Conservation (phyloP, 1,284 basidiomycete species). For the Marasmius fiardii region DNA sequence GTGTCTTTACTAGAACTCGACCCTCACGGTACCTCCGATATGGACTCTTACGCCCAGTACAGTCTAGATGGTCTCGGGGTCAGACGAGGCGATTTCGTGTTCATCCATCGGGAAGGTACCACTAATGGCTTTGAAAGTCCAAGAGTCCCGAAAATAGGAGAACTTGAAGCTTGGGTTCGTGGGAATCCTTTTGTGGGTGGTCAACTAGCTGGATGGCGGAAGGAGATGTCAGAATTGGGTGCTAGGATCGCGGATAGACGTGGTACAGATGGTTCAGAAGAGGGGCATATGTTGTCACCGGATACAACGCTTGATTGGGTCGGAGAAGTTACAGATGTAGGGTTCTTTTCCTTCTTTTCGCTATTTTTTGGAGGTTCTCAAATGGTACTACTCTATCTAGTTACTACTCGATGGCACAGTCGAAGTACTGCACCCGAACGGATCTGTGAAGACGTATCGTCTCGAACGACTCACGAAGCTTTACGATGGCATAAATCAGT, state of each 20-base stretch:
- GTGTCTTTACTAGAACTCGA: conserved; percentile 88
- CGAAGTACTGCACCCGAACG: conserved; percentile 62
- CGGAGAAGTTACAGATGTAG: conserved; percentile 74
- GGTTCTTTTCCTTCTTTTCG: conserved; percentile 23
- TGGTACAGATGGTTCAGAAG: conserved; percentile 31
- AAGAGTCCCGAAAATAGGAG: conserved; percentile 73
- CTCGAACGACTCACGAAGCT: conserved; percentile 67
- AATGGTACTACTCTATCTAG: conserved; percentile 31
- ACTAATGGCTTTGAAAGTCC: conserved; percentile 69
- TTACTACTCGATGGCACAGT: conserved; percentile 68
- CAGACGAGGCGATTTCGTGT: conserved; percentile 79
- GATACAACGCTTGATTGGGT: conserved; percentile 61
- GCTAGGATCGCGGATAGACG: conserved; percentile 50
- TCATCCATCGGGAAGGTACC: conserved; percentile 64
- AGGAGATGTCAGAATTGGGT: conserved; percentile 65
- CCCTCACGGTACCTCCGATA: conserved; percentile 66
- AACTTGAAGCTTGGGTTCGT: conserved; percentile 74
- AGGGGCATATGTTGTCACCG: conserved; percentile 45
- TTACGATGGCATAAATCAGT: conserved; percentile 72
- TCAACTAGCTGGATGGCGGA: conserved; percentile 62
- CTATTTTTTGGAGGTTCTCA: background rate
- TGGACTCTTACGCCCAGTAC: conserved; percentile 35
- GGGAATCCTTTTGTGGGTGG: conserved; percentile 53
- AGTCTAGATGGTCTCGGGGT: conserved; percentile 70
- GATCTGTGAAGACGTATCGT: conserved; percentile 44